Conservation (phyloP, 352 stramenopile genomes). For the Phytopythium boreale region DNA sequence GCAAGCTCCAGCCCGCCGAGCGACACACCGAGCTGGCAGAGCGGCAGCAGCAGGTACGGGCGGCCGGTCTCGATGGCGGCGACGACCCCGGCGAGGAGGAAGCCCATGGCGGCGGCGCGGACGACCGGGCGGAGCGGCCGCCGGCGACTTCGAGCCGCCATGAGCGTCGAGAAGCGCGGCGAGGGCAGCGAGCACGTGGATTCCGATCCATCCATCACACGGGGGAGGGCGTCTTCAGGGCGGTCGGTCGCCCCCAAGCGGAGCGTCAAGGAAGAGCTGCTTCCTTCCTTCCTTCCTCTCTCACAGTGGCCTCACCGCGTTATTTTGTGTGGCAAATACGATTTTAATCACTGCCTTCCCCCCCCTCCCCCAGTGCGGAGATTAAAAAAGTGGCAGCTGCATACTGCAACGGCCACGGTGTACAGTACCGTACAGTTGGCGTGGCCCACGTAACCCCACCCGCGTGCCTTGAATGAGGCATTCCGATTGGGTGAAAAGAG, state of each 20-base stretch:
- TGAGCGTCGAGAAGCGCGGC: neutral
- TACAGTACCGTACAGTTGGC: too few relatives aligned
- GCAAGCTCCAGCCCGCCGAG: conserved; percentile 43
- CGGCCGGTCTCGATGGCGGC: conserved; percentile 32
- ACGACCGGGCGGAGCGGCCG: conserved; percentile 1
- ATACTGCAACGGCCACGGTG: neutral
- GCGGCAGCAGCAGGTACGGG: conserved; percentile 32
- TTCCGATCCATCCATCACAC: conserved; percentile 15
- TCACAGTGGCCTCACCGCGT: too few relatives aligned
- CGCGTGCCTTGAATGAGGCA: too few relatives aligned
- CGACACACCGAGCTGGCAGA: conserved; percentile 29
- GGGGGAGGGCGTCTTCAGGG: neutral
- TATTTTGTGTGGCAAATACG: too few relatives aligned
- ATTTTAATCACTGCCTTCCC: neutral
- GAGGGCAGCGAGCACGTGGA: conserved; percentile 14
- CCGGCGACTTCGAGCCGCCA: neutral
- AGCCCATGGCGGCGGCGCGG: conserved; percentile 10
- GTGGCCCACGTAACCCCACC: too few relatives aligned
- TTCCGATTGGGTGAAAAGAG: too few relatives aligned
- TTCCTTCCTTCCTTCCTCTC: too few relatives aligned
- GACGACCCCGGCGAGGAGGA: conserved; percentile 33
- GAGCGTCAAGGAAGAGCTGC: neutral
- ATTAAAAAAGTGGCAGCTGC: neutral
- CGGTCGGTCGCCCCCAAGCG: neutral
- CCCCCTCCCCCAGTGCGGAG: neutral